Base-by-base conservation (phyloP, 169 alveolate species). In the Eimeria falciformis region DNA sequence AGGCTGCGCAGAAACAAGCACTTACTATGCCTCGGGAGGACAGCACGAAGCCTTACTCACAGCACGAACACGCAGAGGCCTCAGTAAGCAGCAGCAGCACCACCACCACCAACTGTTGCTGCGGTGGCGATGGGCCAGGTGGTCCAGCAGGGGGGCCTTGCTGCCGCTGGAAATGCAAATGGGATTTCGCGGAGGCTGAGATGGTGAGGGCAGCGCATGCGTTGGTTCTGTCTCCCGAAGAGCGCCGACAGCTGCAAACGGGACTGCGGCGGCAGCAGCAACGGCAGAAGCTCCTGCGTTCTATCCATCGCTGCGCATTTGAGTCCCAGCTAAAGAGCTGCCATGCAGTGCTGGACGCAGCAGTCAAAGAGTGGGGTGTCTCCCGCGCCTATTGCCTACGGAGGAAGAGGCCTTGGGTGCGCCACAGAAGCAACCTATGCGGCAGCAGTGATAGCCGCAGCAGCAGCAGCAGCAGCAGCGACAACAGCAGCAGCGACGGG, bases 171-270 rank as follows among this genome's bases (percentile, higher is more conserved):
- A 7, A 7, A 14, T 50, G 62, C 62, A 14, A 14, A 62, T 12
- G 33, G 5, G 84, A 29, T 40, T 27, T 18, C 29, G 53, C 50
- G 7, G 86, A 50, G 27, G 78, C 27, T 11, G 47, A 62, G 65
- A 62, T 84, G 71, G 50, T 33, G 11, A 81, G 37, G 7, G 73
- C 66, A 9, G 92, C 81, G 17, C n/a, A 18, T 21, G 25, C 68
- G n/a, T 55, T 87, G 18, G 45, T 62, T 7, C 27, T 50, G 21
- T 45, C 86, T 0, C 46, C 87, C 46, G 65, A 50, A 65, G 86
- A 87, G 71, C 78, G 68, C 23, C 14, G 77, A n/a, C 92, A 87
- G 86, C 78, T 87, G 47, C 92, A 50, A 5, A 68, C 58, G 62
- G 92, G 87, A 9, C 62, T 75, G 85, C 58, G 29, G 66, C 25